Conservation (phyloP, 202 grass and related monocot species). For the Zoysia matrella region DNA sequence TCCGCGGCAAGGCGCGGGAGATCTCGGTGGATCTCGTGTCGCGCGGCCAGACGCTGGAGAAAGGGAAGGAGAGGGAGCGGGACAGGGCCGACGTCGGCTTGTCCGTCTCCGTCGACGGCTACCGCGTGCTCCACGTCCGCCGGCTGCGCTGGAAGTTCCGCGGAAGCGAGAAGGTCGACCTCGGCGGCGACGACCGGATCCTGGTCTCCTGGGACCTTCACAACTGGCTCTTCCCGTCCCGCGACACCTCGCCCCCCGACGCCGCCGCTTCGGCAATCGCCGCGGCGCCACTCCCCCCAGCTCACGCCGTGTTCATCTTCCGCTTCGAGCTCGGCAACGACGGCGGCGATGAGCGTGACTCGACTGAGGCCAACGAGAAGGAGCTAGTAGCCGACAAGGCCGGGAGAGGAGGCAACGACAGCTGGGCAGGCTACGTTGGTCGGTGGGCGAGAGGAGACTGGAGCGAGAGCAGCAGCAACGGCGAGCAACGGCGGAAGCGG, state of each 20-base stretch:
- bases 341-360: neutral
- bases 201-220: conserved; percentile 93
- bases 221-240: conserved; percentile 84
- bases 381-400: conserved; percentile 36
- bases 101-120: conserved; percentile 77
- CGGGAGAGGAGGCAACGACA: conserved; percentile 22
- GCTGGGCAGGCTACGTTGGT: conserved; percentile 49
- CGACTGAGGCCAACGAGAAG: conserved; percentile 47
- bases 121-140: conserved; percentile 77
- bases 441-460: conserved; percentile 19
- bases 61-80: conserved; percentile 14
- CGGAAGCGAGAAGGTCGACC: conserved; percentile 76
- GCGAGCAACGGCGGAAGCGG: conserved; percentile 55
- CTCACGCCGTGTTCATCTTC: conserved; percentile 80
- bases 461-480: conserved; percentile 64
- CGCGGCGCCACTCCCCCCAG: conserved; percentile 26
- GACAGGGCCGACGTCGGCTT: conserved; percentile 62
- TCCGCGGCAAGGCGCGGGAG: conserved; percentile 76
- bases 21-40: conserved; percentile 81
- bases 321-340: conserved; percentile 61
- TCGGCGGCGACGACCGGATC: conserved; percentile 13
- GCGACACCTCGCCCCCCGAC: conserved; percentile 24
- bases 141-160: conserved; percentile 95
- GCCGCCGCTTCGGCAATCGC: neutral
- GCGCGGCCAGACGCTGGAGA: conserved; percentile 37